Evolutionary conservation across 768 basidiomycete species (phyloP).

Genomic region (Fomitopsis serialis): DNA sequence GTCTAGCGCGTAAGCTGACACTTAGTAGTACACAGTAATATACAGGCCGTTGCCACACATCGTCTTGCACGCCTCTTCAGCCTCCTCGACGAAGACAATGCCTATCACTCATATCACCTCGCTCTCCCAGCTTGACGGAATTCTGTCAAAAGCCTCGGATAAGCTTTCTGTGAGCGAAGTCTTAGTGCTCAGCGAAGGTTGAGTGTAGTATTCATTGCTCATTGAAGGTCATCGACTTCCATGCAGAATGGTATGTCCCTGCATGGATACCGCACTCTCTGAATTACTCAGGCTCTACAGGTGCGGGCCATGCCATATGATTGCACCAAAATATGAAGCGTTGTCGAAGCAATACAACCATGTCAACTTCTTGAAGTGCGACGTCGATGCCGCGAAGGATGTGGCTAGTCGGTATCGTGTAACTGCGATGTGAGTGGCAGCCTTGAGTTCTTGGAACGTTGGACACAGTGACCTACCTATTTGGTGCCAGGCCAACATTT

Average conservation of each 20-base stretch:
- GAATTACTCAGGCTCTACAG: constrained; percentile 30
- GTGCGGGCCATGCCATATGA: constrained; percentile 84
- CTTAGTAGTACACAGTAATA: too few relatives aligned
- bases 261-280: background rate
- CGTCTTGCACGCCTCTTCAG: too few relatives aligned
- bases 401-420: constrained; percentile 60
- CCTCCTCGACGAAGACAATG: constrained; percentile 29
- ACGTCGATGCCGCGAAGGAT: constrained; percentile 67
- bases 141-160: constrained; percentile 52
- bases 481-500: constrained; percentile 67
- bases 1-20: too few relatives aligned
- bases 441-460: background rate
- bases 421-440: constrained; percentile 59
- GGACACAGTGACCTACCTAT: background rate
- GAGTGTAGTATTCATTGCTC: background rate
- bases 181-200: background rate
- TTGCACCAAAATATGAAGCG: constrained; percentile 70
- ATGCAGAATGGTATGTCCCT: constrained; percentile 67
- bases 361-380: constrained; percentile 82
- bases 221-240: constrained; percentile 76
- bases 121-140: constrained; percentile 53
- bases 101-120: constrained; percentile 60
- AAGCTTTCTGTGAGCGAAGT: constrained; percentile 53
- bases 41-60: too few relatives aligned
- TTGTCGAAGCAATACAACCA: constrained; percentile 61